phyloP scores from a whole-genome alignment of 2,329 filamentous ascomycete species.

The Pseudogymnoascus destructans region DNA sequence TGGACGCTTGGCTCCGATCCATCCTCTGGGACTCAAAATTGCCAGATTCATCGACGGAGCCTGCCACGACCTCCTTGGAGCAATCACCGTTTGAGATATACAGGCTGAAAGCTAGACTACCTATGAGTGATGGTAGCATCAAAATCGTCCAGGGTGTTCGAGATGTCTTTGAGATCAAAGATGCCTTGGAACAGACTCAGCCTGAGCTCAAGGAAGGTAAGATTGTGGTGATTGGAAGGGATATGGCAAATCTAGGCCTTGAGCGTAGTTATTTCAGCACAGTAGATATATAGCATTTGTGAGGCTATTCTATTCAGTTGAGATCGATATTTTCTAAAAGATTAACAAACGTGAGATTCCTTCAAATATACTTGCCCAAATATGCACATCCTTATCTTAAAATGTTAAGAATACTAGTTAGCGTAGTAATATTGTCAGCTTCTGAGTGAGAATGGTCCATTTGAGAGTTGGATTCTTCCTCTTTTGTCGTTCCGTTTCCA shows the following conservation, averaged over 20 bases:
- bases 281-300: background rate
- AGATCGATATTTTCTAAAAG: background rate
- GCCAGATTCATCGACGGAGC: slow-evolving; percentile 27
- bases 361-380: too few species aligned
- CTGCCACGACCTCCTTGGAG: slow-evolving; percentile 24
- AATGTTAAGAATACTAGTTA: background rate
- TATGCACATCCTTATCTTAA: background rate
- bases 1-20: slow-evolving; percentile 73
- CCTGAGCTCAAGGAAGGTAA: slow-evolving; percentile 34
- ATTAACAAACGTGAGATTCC: background rate
- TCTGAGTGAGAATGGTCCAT: background rate
- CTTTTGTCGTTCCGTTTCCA: background rate
- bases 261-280: slow-evolving; percentile 28
- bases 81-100: slow-evolving; percentile 61
- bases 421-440: background rate
- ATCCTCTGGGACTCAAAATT: slow-evolving; percentile 70
- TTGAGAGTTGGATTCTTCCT: background rate
- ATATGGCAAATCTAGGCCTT: slow-evolving; percentile 40
- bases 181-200: slow-evolving; percentile 32
- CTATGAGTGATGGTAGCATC: slow-evolving; percentile 47
- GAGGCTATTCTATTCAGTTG: background rate
- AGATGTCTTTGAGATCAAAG: slow-evolving; percentile 85
- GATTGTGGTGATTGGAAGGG: slow-evolving; percentile 50
- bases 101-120: slow-evolving; percentile 69
- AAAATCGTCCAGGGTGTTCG: slow-evolving; percentile 84